phyloP scores from a whole-genome alignment of 2,329 filamentous ascomycete species.

The Mycocentrospora acerina region DNA sequence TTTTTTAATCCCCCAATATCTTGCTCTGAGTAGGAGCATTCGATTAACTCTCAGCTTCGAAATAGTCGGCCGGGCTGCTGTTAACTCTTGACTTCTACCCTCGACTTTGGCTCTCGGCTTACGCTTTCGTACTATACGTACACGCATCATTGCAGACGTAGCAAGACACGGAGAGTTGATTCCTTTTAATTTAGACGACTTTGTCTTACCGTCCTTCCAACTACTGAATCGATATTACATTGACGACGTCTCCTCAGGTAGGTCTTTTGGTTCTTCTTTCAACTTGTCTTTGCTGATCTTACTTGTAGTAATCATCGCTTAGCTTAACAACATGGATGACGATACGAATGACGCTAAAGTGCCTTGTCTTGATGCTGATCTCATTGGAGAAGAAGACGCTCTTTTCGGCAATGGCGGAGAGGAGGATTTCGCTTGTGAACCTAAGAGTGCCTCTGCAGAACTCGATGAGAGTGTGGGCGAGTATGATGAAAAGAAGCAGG shows the following conservation, averaged over 20 bases:
- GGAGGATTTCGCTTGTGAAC: not conserved
- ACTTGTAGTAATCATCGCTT: constrained; percentile 1
- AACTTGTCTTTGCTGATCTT: not conserved
- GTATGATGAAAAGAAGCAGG: not conserved
- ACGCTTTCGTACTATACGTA: no score
- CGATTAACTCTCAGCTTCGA: no score
- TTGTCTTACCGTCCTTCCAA: no score
- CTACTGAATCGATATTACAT: no score
- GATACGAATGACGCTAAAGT: constrained; percentile 3
- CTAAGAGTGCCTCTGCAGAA: not conserved
- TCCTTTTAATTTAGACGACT: no score
- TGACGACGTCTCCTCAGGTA: no score
- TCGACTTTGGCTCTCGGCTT: no score
- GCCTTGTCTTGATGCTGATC: not conserved
- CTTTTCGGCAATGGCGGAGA: not conserved
- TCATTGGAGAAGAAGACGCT: not conserved
- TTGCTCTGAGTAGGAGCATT: not conserved
- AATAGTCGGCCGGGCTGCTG: no score
- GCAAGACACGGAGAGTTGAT: no score
- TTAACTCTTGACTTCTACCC: no score
- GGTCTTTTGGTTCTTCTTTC: not conserved
- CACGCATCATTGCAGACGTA: no score
- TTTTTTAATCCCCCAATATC: not conserved
- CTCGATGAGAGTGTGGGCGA: not conserved
- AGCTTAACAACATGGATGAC: constrained; percentile 1